Percentiles rank a stretch among this genome's conserved stretches.
phyloP scores from a whole-genome alignment of 2,329 filamentous ascomycete species.

The Aspergillus arachidicola region DNA sequence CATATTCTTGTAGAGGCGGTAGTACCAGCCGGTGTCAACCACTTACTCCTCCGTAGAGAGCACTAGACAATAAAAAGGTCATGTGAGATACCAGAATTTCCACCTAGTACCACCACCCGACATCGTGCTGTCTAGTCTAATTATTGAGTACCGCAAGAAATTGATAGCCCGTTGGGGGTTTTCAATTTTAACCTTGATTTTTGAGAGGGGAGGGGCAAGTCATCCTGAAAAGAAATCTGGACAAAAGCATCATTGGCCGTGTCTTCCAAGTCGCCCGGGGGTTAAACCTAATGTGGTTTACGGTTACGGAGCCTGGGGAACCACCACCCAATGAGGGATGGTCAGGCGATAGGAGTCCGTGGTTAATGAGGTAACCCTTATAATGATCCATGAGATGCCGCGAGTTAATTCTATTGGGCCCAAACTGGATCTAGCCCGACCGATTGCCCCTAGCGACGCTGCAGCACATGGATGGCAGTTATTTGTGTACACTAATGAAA shows the following conservation, averaged over 20 bases:
- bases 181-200: not conserved
- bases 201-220: not conserved
- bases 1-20: not conserved
- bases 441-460: conserved; percentile 26
- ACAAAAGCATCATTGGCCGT: not conserved
- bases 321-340: not conserved
- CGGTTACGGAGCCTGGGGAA: not conserved
- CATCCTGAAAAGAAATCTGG: not conserved
- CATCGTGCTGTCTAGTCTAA: not conserved
- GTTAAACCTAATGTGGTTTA: not conserved
- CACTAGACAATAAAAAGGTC: not conserved
- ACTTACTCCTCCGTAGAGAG: not conserved
- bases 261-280: not conserved
- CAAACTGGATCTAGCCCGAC: conserved; percentile 14
- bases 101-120: no score
- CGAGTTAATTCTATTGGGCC: conserved; percentile 16
- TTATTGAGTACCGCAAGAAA: not conserved
- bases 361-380: not conserved
- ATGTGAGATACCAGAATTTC: not conserved
- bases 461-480: conserved; percentile 8
- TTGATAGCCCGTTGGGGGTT: not conserved
- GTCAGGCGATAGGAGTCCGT: not conserved
- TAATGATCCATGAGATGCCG: conserved; percentile 15
- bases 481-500: conserved; percentile 1
- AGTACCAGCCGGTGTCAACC: not conserved